Base-by-base conservation (phyloP, 2,329 filamentous ascomycete species). In the Fusarium sp. region DNA sequence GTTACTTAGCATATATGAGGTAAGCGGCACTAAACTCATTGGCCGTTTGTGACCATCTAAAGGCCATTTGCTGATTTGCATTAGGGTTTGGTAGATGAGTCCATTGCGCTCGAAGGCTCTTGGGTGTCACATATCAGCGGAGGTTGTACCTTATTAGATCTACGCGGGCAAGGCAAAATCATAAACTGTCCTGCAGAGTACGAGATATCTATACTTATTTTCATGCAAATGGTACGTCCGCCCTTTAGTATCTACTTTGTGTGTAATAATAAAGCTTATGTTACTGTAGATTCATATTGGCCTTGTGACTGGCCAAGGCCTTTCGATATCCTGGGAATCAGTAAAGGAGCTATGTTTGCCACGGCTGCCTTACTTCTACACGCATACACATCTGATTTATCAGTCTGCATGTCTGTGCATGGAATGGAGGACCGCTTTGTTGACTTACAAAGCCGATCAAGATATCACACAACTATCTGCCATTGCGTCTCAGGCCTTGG, bases 1-100 rank as follows among this genome's bases (percentile, higher is more conserved):
- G 24, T 4, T 47, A 0, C 44, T 47, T 20, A 8, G 24, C 4
- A 26, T 47, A 14, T 47, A 47, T 1, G 44, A 47, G 44, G 44
- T 47, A 28, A 47, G 24, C 18, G 8, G 18, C 12, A 20, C 2
- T 14, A 1, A 45, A 20, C 4, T 20, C 0, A 20, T 20, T 10
- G 5, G 44, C 7, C 28, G 5, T 20, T 2, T 20, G 36, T 20
- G 5, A 38, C 5, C 7, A 10, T 47, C 2, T 4, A 14, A 7
- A 14, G 4, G 0, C 0, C 3, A 5, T 26, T 47, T 28, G 44
- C 24, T 47, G 12, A 28, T 28, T 4, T 28, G 4, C 12, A 3
- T 10, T 14, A 47, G 44, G 44, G 44, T 2, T 8, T 47, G 18
- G 44, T 47, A 28, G 44, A 47, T 26, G 44, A 47, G 24, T 47